A percentile compares a stretch with the other conserved stretches of the same genome.
Evolutionary conservation across 202 grass and related monocot species (phyloP).

Genomic region (Dendrocalamus latiflorus): DNA sequence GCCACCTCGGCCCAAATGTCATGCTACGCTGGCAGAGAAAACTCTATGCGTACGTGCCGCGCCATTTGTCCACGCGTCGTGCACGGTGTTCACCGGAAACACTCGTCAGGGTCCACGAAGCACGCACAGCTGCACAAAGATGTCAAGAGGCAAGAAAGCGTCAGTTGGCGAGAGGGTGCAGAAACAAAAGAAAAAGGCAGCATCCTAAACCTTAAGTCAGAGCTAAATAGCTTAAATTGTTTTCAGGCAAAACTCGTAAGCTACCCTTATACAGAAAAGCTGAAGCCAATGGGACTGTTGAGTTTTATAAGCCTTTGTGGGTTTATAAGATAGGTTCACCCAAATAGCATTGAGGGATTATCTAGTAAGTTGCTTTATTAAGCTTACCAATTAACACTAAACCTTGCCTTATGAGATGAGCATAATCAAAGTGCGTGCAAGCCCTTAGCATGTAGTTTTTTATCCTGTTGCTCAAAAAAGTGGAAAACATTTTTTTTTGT

Average conservation of each 20-base stretch:
- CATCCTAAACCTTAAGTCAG: background rate
- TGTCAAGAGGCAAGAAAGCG: constrained; percentile 10
- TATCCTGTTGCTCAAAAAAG: background rate
- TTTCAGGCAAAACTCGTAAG: background rate
- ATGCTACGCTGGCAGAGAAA: background rate
- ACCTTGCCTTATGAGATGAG: background rate
- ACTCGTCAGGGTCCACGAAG: constrained; percentile 11
- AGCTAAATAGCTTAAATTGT: constrained; percentile 1
- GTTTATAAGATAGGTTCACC: constrained; percentile 7
- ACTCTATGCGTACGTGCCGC: background rate
- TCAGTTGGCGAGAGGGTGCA: constrained; percentile 12
- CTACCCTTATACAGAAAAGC: background rate
- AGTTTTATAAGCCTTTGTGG: background rate
- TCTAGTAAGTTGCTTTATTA: no score
- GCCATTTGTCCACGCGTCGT: background rate
- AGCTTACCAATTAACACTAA: background rate
- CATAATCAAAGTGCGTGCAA: background rate
- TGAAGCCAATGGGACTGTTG: background rate
- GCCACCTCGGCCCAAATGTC: no score
- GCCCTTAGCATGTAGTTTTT: background rate
- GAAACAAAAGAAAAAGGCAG: constrained; percentile 5
- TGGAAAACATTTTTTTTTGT: background rate
- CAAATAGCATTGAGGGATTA: background rate
- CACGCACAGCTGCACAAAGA: no score
- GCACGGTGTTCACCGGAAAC: background rate